Evolutionary conservation across 139 green algal genomes (phyloP).

Genomic region (Tetradesmus lagerheimii): DNA sequence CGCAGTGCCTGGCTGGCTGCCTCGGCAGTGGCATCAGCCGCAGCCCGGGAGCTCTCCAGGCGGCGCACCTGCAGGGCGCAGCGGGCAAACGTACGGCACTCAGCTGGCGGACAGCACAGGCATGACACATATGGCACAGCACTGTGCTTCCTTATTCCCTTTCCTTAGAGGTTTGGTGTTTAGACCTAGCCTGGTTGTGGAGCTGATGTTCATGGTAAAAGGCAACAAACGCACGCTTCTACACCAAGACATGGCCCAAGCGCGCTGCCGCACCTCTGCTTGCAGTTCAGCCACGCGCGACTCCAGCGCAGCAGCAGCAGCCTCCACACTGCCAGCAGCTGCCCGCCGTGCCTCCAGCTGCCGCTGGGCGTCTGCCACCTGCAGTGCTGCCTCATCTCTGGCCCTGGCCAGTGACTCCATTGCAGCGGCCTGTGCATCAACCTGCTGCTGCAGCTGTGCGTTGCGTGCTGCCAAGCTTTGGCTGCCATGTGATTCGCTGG

Average conservation of each 20-base stretch:
- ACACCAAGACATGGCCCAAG: neutral
- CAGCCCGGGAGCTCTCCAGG: neutral
- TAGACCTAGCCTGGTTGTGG: neutral
- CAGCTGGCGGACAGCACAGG: neutral
- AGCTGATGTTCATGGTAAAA: neutral
- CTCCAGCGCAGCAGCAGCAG: constrained; percentile 31
- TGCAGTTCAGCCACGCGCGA: constrained; percentile 18
- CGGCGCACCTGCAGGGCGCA: constrained; percentile 14
- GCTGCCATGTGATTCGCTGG: neutral
- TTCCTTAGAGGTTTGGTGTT: too few relatives aligned
- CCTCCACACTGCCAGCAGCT: neutral
- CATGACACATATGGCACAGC: too few relatives aligned
- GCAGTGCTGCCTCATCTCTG: constrained; percentile 32
- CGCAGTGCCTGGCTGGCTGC: neutral
- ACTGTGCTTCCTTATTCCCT: too few relatives aligned
- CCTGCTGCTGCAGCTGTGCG: constrained; percentile 6
- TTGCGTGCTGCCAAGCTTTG: neutral
- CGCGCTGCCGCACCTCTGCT: neutral
- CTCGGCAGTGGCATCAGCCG: constrained; percentile 32
- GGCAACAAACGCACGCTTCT: neutral
- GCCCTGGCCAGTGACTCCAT: constrained; percentile 18
- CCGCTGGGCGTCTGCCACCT: constrained; percentile 39
- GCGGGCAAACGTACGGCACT: neutral
- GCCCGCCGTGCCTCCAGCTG: constrained; percentile 49
- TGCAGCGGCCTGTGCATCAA: neutral